Conservation (phyloP, 2,329 filamentous ascomycete species). For the Phoma herbarum region DNA sequence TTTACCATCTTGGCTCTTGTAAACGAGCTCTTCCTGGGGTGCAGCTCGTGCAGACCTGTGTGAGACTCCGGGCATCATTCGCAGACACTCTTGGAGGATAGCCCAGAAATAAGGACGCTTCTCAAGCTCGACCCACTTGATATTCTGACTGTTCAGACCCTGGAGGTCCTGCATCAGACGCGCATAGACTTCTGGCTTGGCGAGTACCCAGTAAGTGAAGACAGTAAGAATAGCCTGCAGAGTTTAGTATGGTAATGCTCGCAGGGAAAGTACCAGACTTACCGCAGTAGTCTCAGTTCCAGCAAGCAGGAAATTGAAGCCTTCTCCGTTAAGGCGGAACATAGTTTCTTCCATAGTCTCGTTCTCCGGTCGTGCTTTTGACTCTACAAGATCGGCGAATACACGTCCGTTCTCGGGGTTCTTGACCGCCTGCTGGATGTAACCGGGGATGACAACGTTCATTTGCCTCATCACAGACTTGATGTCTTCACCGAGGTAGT, state of each 20-base stretch:
- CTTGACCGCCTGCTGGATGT: slow-evolving; percentile 34
- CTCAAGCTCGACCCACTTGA: slow-evolving; percentile 38
- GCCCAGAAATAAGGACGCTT: slow-evolving; percentile 46
- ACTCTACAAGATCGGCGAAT: slow-evolving; percentile 34
- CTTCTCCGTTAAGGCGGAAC: slow-evolving; percentile 35
- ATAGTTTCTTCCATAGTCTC: slow-evolving; percentile 27
- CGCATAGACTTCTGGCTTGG: slow-evolving; percentile 34
- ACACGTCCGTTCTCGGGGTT: slow-evolving; percentile 39
- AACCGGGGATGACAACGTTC: slow-evolving; percentile 38
- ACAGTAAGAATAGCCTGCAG: slow-evolving; percentile 41
- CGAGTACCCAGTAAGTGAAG: slow-evolving; percentile 48
- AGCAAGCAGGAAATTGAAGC: slow-evolving; percentile 38
- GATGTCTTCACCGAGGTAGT: slow-evolving; percentile 39
- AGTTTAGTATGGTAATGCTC: background rate
- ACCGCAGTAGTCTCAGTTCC: slow-evolving; percentile 41
- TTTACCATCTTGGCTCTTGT: slow-evolving; percentile 32
- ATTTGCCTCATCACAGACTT: slow-evolving; percentile 37
- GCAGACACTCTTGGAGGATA: slow-evolving; percentile 47
- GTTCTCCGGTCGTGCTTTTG: slow-evolving; percentile 32
- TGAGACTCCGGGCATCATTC: slow-evolving; percentile 46
- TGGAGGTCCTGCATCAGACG: slow-evolving; percentile 35
- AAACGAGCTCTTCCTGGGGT: slow-evolving; percentile 32
- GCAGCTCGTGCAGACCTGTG: slow-evolving; percentile 34
- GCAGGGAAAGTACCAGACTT: slow-evolving; percentile 13
- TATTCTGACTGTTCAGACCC: slow-evolving; percentile 21